These are phyloP conservation scores for Fusarium redolens DNA, from an alignment of 2,329 filamentous ascomycete species.

Conservation along the genomic window DNA sequence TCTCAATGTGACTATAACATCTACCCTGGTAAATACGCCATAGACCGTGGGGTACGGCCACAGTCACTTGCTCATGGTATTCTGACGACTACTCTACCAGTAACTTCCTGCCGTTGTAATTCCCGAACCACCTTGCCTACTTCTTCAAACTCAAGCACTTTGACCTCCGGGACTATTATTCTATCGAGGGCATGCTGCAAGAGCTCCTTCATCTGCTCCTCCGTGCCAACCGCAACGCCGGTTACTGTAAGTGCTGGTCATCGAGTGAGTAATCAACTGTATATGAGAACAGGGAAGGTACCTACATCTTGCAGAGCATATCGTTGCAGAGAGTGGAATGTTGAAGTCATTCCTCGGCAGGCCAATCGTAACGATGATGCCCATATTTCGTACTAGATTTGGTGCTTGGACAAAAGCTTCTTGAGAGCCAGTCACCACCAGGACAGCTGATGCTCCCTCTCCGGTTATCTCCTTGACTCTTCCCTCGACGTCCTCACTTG, in stretches of 20 bases:
- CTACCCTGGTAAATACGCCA: too few relatives aligned
- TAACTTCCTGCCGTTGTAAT: slow-evolving; percentile 18
- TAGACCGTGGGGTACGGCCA: too few relatives aligned
- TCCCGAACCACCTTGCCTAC: slow-evolving; percentile 4
- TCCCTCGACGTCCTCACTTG: slow-evolving; percentile 27
- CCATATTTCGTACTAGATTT: slow-evolving; percentile 42
- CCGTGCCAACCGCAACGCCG: slow-evolving; percentile 35
- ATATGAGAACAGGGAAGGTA: fast-evolving
- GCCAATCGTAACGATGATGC: slow-evolving; percentile 41
- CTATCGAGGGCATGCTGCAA: slow-evolving; percentile 2
- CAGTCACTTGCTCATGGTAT: slow-evolving; percentile 8
- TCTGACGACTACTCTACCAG: slow-evolving; percentile 31
- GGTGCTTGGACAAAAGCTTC: slow-evolving; percentile 42
- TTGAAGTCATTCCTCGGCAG: slow-evolving; percentile 45
- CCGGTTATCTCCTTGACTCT: slow-evolving; percentile 40
- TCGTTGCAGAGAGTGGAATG: slow-evolving; percentile 40
- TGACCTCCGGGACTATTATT: slow-evolving; percentile 11
- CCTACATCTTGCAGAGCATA: slow-evolving; percentile 40
- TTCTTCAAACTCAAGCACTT: slow-evolving; percentile 19
- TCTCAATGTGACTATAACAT: too few relatives aligned
- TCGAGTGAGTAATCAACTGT: fast-evolving
- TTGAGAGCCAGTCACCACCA: slow-evolving; percentile 45
- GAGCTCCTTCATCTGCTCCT: slow-evolving; percentile 32
- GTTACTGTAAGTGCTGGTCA: slow-evolving; percentile 21
- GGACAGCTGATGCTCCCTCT: slow-evolving; percentile 44